Base-by-base conservation (phyloP, 2,329 filamentous ascomycete genomes). In the Proliferodiscus dingleyae region DNA sequence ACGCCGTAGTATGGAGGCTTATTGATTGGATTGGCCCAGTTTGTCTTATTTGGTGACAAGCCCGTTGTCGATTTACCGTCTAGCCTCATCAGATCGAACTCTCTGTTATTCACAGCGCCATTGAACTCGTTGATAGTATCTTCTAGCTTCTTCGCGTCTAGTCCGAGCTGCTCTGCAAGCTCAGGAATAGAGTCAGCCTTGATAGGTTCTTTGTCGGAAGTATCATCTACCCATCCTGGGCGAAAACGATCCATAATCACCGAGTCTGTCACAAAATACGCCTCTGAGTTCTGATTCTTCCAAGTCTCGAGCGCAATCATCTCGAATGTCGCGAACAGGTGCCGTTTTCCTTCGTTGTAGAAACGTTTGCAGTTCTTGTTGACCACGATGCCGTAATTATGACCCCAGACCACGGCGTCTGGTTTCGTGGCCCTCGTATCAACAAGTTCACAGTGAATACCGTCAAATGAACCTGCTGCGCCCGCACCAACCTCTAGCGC, bases 381-480 rank as follows among this genome's bases (percentile, higher is more conserved):
- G 26, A 71, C 66, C 0, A 69, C 65, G 42, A 70, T 69, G n/a
- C 66, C 66, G 47, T 70, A 70, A 52, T 67, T 68, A 57, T 68
- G 63, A 38, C 66, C 63, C 65, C 63, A 50, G 13, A 48, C 30
- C n/a, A 48, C 45, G 18, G 37, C 48, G 42, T 51, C 48, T 6
- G 48, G 66, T 52, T 69, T 70, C 9, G 54, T 65, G 18, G 67
- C 62, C n/a, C 66, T 55, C 1, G 59, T 68, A 43, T 69, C 68
- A 10, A 69, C 67, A 0, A 69, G 59, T 53, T 71, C 66, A 53
- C 66, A 68, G 43, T 69, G 67, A 60, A 69, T 68, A 18, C 68
- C 66, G 45, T 68, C 64, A 44, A 69, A 67, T 1, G 62, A 66
- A 6, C 66, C 67, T 10, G 65, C 65, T 2, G 65, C 67, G 8